Conservation (phyloP, 73 alveolate genomes). For the Blepharisma japonicum region DNA sequence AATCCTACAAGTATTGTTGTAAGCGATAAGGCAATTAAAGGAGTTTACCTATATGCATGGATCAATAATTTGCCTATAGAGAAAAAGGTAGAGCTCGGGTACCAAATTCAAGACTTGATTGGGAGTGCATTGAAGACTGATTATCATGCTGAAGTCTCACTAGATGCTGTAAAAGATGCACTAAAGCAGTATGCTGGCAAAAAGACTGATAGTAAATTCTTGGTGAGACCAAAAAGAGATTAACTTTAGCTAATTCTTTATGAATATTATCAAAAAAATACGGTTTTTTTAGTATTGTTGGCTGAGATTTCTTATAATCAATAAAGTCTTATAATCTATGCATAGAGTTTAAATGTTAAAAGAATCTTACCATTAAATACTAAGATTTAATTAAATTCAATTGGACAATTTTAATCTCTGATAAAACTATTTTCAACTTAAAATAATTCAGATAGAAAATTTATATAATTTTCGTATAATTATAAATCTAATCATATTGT, state of each 20-base stretch:
- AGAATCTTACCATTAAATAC: too few species aligned
- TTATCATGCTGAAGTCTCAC: slow-evolving; percentile 36
- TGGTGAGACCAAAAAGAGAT: slow-evolving; percentile 45
- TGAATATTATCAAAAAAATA: too few species aligned
- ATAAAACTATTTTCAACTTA: too few species aligned
- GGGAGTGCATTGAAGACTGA: slow-evolving; percentile 35
- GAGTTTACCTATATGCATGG: slow-evolving; percentile 43
- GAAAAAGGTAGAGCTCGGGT: slow-evolving; percentile 28
- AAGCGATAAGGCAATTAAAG: slow-evolving; percentile 33
- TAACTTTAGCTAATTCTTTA: not conserved
- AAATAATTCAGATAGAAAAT: too few species aligned
- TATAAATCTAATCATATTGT: too few species aligned
- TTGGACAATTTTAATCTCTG: too few species aligned
- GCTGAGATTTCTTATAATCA: too few species aligned
- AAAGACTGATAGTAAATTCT: slow-evolving; percentile 50
- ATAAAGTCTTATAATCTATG: too few species aligned
- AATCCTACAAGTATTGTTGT: slow-evolving; percentile 38
- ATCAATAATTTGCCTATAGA: slow-evolving; percentile 38
- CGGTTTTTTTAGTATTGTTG: too few species aligned
- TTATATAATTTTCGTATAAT: too few species aligned
- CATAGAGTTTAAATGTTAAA: too few species aligned
- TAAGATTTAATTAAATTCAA: too few species aligned
- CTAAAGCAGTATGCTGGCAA: slow-evolving; percentile 44
- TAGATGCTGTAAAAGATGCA: slow-evolving; percentile 56
- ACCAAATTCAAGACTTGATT: slow-evolving; percentile 32